Evolutionary conservation across 106 monocot species (phyloP).

Genomic region (Dendrobium nobile): DNA sequence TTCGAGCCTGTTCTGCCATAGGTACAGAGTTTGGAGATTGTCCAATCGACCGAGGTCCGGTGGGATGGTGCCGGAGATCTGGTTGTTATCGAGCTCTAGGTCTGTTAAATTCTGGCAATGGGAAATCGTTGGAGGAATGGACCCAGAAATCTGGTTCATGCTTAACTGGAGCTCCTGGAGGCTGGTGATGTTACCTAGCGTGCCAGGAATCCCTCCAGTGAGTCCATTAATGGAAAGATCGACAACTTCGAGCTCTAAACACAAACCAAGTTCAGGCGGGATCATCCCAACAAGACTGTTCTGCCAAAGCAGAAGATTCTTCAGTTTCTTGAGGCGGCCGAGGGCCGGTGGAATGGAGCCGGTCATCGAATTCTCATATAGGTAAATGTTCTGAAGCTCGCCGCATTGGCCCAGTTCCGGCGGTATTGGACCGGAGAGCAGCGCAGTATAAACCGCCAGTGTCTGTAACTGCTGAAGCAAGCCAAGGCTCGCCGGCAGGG

Average conservation of each 20-base stretch:
- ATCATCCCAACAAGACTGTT: slow-evolving; percentile 72
- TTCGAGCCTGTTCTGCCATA: slow-evolving; percentile 69
- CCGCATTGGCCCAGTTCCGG: slow-evolving; percentile 62
- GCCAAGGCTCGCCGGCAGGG: slow-evolving; percentile 46
- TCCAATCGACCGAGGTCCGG: slow-evolving; percentile 43
- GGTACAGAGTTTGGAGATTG: slow-evolving; percentile 44
- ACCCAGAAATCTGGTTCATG: slow-evolving; percentile 69
- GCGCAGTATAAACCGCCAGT: slow-evolving; percentile 76
- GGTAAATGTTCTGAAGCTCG: slow-evolving; percentile 49
- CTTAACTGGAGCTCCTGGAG: slow-evolving; percentile 86
- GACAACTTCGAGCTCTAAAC: slow-evolving; percentile 35
- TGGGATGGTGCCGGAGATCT: slow-evolving; percentile 58
- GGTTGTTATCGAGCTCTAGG: slow-evolving; percentile 90
- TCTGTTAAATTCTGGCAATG: slow-evolving; percentile 62
- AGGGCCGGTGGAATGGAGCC: slow-evolving; percentile 57
- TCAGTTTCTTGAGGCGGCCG: slow-evolving; percentile 33
- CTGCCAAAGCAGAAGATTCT: slow-evolving; percentile 79
- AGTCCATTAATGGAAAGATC: slow-evolving; percentile 76
- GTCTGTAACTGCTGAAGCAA: slow-evolving; percentile 56
- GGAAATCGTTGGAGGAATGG: slow-evolving; percentile 54
- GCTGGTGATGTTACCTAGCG: slow-evolving; percentile 47
- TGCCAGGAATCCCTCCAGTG: slow-evolving; percentile 54
- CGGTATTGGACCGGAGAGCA: slow-evolving; percentile 86
- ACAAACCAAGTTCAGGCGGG: slow-evolving; percentile 56
- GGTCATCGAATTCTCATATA: slow-evolving; percentile 72